Evolutionary conservation across 352 stramenopile species (phyloP).

Genomic region (Globisporangium radiosum): DNA sequence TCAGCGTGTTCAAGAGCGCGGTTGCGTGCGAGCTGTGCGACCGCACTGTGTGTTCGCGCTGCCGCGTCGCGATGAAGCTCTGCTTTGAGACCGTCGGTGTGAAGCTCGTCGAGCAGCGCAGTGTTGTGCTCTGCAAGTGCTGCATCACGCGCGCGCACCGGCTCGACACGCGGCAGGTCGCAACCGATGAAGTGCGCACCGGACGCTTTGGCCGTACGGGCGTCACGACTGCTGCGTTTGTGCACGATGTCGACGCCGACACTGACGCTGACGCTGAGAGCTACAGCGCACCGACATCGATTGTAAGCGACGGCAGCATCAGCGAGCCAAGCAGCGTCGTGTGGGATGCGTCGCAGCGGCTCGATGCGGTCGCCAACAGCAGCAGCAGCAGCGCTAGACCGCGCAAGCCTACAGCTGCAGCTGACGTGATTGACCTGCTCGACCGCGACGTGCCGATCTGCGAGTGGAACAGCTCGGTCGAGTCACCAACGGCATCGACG

Average conservation of each 20-base stretch:
- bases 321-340: not conserved
- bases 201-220: constrained; percentile 14
- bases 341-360: not conserved
- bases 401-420: not conserved
- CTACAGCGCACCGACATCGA: not conserved
- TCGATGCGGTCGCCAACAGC: not conserved
- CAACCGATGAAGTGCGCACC: constrained; percentile 5
- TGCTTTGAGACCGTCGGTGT: constrained; percentile 10
- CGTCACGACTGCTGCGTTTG: constrained; percentile 4
- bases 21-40: constrained; percentile 2
- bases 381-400: not conserved
- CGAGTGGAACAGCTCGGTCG: not conserved
- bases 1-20: constrained; percentile 14
- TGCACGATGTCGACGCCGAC: constrained; percentile 10
- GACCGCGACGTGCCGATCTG: not conserved
- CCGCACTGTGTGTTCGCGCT: constrained; percentile 7
- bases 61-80: constrained; percentile 9
- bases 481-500: too few relatives aligned
- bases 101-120: constrained; percentile 5
- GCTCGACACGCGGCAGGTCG: constrained; percentile 1
- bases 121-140: constrained; percentile 5
- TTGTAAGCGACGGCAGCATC: not conserved
- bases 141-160: constrained; percentile 4
- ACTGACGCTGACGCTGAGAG: too few relatives aligned
- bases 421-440: not conserved